phyloP scores from a whole-genome alignment of 2,329 filamentous ascomycete genomes.

The Aspergillus ochraceus region DNA sequence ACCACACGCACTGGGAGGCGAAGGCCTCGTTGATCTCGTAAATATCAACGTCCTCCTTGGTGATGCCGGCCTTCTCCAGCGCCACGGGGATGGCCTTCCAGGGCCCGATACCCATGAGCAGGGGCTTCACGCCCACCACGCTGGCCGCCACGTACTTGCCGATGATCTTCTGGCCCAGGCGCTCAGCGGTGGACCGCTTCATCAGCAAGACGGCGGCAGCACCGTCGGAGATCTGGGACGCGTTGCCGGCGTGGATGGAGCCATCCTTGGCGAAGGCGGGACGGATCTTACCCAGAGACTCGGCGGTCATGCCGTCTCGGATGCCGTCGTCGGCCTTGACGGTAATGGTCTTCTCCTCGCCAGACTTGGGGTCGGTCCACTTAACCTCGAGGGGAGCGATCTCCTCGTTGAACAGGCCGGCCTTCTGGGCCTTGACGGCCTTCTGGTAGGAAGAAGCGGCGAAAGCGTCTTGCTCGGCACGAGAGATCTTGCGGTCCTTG shows the following conservation, averaged over 20 bases:
- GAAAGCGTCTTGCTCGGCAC: conserved; percentile 82
- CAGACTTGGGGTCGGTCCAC: conserved; percentile 86
- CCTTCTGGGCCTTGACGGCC: conserved; percentile 78
- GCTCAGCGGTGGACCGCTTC: conserved; percentile 87
- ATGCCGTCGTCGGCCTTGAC: conserved; percentile 87
- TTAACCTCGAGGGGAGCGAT: conserved; percentile 84
- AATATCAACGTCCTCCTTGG: conserved; percentile 89
- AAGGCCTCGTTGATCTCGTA: conserved; percentile 99
- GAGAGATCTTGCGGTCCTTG: conserved; percentile 72
- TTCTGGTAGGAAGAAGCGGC: conserved; percentile 92
- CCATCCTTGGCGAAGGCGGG: conserved; percentile 90
- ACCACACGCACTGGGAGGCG: conserved; percentile 92
- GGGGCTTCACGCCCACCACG: conserved; percentile 83
- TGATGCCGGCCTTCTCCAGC: conserved; percentile 81
- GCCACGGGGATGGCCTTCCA: conserved; percentile 95
- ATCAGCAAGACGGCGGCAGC: conserved; percentile 94
- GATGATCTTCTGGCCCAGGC: conserved; percentile 81
- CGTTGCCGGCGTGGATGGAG: conserved; percentile 93
- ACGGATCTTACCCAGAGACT: conserved; percentile 87
- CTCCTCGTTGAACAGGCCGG: conserved; percentile 89
- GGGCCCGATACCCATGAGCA: conserved; percentile 94
- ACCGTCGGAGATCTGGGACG: conserved; percentile 92
- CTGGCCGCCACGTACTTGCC: conserved; percentile 89
- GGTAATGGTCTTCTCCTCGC: conserved; percentile 78
- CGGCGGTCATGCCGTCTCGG: conserved; percentile 77